Evolutionary conservation across 768 basidiomycete species (phyloP), one percentile per base, ranked within the genome.

Genomic region (Grammothele lineata): DNA sequence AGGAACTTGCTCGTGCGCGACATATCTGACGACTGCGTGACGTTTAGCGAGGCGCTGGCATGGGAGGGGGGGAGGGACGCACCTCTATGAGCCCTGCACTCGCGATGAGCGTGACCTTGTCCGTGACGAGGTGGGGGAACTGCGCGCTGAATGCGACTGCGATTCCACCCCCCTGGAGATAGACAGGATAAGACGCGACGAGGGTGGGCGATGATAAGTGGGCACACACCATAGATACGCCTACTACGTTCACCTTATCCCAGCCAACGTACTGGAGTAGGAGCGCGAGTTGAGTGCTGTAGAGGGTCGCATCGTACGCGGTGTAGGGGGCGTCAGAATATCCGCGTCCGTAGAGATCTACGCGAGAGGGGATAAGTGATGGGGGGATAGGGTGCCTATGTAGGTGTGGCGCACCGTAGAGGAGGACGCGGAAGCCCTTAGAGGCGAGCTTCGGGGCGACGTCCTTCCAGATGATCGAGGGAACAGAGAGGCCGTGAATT

Each of bases 321-420:
- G 75, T 78, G 18, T 80, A 74, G 0, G 88, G 88, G 1, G 87
- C 87, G 46, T 87, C 87, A 1, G 87, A 87, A 64, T 90, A 92
- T 4, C 88, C 88, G 32, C 88, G 76, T 11, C 87, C 89, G 50
- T 87, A 89, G 17, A 90, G 70, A 66, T 92, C 88, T 88, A 48
- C 14, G 18, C 23, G 34, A 12, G 15, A 5, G 15, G 26, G n/a
- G 4, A 26, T 36, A 4, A 40, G 43, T 15, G 18, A 36, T 32
- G 15, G 8, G 30, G 15, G 17, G 17, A 47, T 37, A 45, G 21
- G 38, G 12, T 21, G 27, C 10, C 23, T 3, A 34, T 37, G 26
- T 22, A 21, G 59, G 9, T n/a, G 21, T 32, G 68, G 35, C 35
- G 11, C 34, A 86, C 87, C 87, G 53, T 88, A 92, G 6, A 88